A percentile compares a stretch with the other conserved stretches of the same genome.
Conservation (phyloP, 2,329 filamentous ascomycete species). For the Epichloe hybrida region DNA sequence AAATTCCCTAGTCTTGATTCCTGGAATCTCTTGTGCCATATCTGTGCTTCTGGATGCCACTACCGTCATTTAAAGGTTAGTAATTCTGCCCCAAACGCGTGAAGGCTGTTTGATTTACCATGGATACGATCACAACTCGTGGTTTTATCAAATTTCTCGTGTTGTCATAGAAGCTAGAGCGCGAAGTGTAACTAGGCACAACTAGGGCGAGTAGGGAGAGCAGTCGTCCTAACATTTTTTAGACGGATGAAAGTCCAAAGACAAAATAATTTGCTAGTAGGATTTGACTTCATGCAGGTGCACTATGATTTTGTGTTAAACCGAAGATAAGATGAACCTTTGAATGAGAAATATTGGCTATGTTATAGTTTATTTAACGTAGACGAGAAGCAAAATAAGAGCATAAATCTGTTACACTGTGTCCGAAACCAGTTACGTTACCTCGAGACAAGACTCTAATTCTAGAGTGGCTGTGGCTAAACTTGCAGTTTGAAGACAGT, state of each 20-base stretch:
- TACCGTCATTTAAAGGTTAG: constrained; percentile 14
- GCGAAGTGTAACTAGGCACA: not conserved
- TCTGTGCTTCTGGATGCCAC: constrained; percentile 48
- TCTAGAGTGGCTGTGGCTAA: too few species aligned
- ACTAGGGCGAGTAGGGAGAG: not conserved
- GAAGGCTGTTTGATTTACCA: constrained; percentile 31
- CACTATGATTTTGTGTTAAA: not conserved
- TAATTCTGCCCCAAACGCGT: constrained; percentile 1
- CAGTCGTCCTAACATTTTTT: not conserved
- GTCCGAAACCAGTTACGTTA: not conserved
- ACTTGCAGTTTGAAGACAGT: not conserved
- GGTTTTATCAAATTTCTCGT: not conserved
- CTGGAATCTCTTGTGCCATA: constrained; percentile 44
- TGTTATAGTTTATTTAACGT: not conserved
- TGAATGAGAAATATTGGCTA: not conserved
- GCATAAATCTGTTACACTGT: not conserved
- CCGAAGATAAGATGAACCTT: not conserved
- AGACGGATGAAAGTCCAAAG: too few species aligned
- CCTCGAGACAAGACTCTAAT: not conserved
- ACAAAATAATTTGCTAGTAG: not conserved
- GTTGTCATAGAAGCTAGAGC: not conserved
- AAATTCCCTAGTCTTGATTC: constrained; percentile 37
- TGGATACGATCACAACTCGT: constrained; percentile 34
- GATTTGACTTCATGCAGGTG: not conserved
- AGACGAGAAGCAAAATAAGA: not conserved